phyloP scores from a whole-genome alignment of 352 stramenopile species.

The Peronospora destructor region DNA sequence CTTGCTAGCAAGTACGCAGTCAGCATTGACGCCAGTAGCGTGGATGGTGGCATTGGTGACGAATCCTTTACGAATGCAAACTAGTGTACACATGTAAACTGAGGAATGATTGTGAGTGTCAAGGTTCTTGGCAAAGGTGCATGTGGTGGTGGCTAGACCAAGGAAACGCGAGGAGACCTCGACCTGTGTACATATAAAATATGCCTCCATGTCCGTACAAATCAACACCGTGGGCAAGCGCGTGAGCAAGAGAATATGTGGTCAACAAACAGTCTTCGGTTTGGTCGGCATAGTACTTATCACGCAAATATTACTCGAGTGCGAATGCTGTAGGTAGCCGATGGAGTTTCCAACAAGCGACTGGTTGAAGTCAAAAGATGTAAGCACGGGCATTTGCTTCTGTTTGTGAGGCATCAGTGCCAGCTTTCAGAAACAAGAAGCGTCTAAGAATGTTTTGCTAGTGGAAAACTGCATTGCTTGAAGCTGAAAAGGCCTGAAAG shows the following conservation, averaged over 20 bases:
- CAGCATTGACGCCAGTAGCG: constrained; percentile 62
- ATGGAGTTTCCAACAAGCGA: constrained; percentile 58
- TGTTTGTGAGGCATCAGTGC: not conserved
- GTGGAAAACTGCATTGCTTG: no score
- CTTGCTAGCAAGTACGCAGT: constrained; percentile 81
- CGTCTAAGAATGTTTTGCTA: constrained; percentile 48
- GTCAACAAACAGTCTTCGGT: not conserved
- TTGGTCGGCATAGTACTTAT: constrained; percentile 16
- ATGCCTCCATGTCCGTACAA: constrained; percentile 18
- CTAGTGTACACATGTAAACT: constrained; percentile 26
- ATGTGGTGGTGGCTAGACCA: constrained; percentile 9
- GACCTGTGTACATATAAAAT: constrained; percentile 24
- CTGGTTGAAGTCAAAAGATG: constrained; percentile 73
- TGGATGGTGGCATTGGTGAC: constrained; percentile 40
- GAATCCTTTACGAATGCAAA: constrained; percentile 49
- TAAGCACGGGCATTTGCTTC: constrained; percentile 6
- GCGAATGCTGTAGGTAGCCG: not conserved
- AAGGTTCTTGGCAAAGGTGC: constrained; percentile 22
- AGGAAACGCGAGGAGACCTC: not conserved
- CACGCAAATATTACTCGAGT: constrained; percentile 16
- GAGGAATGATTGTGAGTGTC: constrained; percentile 12
- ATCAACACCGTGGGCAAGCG: not conserved
- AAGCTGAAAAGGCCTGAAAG: no score
- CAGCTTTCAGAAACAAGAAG: constrained; percentile 57
- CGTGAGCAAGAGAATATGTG: not conserved